phyloP scores from a whole-genome alignment of 768 basidiomycete species.

The Hirschioporus abietinus region DNA sequence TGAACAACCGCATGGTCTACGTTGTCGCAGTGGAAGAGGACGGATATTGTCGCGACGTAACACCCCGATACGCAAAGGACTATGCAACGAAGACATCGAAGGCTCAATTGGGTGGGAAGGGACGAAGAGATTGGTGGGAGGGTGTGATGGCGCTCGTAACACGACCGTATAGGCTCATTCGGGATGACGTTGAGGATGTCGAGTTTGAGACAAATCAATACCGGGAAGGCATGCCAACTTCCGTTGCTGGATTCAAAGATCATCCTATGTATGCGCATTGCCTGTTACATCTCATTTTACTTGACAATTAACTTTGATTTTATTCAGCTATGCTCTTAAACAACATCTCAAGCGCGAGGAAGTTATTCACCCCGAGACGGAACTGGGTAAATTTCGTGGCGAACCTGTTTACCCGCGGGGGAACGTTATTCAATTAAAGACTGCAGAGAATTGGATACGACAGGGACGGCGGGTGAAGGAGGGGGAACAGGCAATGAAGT shows the following conservation, averaged over 20 bases:
- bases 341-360: conserved; percentile 88
- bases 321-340: conserved; percentile 67
- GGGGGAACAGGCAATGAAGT: conserved; percentile 83
- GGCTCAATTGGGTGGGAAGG: conserved; percentile 62
- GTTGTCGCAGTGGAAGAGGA: conserved; percentile 95
- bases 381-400: conserved; percentile 88
- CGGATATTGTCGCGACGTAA: conserved; percentile 87
- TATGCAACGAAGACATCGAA: conserved; percentile 80
- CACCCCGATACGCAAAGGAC: conserved; percentile 78
- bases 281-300: conserved; percentile 1
- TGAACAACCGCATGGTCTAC: conserved; percentile 86
- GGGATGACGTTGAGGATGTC: conserved; percentile 91
- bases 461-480: conserved; percentile 67
- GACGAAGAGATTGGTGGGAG: conserved; percentile 83
- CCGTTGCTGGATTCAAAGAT: conserved; percentile 88
- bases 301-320: not conserved
- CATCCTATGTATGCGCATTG: conserved; percentile 70
- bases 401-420: conserved; percentile 87
- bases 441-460: conserved; percentile 93
- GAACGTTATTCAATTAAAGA: conserved; percentile 80
- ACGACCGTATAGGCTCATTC: conserved; percentile 81
- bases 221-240: conserved; percentile 90
- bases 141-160: conserved; percentile 54
- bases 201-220: conserved; percentile 73
- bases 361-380: conserved; percentile 72